phyloP scores from a whole-genome alignment of 2,329 filamentous ascomycete species.

The Pseudomassariella vexata region DNA sequence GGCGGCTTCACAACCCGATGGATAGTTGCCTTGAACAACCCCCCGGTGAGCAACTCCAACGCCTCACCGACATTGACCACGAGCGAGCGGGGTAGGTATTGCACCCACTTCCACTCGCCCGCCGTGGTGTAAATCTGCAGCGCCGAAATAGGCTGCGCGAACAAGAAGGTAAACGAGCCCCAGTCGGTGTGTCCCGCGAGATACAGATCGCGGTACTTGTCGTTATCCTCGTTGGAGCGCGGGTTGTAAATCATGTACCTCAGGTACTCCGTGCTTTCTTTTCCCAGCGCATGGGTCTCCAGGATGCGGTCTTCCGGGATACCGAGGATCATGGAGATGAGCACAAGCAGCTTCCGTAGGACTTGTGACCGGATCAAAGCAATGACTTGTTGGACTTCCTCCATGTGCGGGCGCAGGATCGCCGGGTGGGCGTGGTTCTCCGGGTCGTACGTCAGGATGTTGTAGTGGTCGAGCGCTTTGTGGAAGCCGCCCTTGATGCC shows the following conservation, averaged over 20 bases:
- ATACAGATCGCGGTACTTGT: conserved; percentile 30
- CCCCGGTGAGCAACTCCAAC: conserved; percentile 23
- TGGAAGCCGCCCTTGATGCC: conserved; percentile 12
- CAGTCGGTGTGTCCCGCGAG: conserved; percentile 36
- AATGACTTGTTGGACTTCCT: conserved; percentile 20
- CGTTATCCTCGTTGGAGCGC: conserved; percentile 26
- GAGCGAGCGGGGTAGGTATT: conserved; percentile 27
- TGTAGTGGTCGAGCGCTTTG: conserved; percentile 10
- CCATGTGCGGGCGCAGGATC: conserved; percentile 14
- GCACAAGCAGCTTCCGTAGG: conserved; percentile 27
- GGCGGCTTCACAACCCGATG: conserved; percentile 24
- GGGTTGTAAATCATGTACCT: conserved; percentile 35
- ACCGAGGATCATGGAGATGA: conserved; percentile 31
- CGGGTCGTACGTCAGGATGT: conserved; percentile 15
- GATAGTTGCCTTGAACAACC: conserved; percentile 25
- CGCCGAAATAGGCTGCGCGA: conserved; percentile 31
- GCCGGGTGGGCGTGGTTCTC: conserved; percentile 16
- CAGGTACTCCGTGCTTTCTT: conserved; percentile 30
- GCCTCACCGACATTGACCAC: conserved; percentile 31
- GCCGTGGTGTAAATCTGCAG: conserved; percentile 29
- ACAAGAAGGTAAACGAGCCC: conserved; percentile 31
- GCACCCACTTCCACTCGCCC: conserved; percentile 30
- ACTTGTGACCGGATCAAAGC: conserved; percentile 20
- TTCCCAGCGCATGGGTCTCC: conserved; percentile 26
- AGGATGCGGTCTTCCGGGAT: conserved; percentile 30